phyloP scores from a whole-genome alignment of 208 protist species.

The Leptomonas pyrrhocoris region DNA sequence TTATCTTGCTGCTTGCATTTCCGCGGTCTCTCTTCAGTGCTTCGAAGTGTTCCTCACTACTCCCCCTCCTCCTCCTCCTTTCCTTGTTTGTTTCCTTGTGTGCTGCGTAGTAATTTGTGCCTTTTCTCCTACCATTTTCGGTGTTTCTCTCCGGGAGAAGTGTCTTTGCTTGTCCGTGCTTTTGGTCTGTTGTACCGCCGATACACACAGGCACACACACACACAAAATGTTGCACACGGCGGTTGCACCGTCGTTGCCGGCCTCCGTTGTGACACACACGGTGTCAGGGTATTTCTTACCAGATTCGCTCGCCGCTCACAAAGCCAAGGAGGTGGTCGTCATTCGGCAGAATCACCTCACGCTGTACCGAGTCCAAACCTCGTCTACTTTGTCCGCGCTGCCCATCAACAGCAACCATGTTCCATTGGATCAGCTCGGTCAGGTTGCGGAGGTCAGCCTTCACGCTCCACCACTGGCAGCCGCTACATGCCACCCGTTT shows the following conservation, averaged over 20 bases:
- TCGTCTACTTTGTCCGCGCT: neutral
- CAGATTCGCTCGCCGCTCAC: constrained; percentile 23
- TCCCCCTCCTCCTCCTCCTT: too few relatives aligned
- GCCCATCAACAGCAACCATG: constrained; percentile 1
- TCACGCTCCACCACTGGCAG: constrained; percentile 64
- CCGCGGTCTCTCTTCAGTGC: too few relatives aligned
- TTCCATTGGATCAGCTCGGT: constrained; percentile 23
- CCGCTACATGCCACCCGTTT: constrained; percentile 58
- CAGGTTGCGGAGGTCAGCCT: constrained; percentile 58
- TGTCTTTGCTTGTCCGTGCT: too few relatives aligned
- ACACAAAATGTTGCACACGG: constrained; percentile 71
- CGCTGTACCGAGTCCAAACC: constrained; percentile 52
- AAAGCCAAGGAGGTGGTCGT: constrained; percentile 60
- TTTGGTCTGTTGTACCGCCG: too few relatives aligned
- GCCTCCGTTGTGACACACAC: constrained; percentile 78
- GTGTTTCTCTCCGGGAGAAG: too few relatives aligned
- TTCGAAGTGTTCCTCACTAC: too few relatives aligned
- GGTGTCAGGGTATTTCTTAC: constrained; percentile 72
- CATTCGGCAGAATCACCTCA: constrained; percentile 72
- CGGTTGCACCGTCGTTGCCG: constrained; percentile 70
- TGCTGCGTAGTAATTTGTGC: too few relatives aligned
- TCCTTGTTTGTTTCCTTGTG: too few relatives aligned
- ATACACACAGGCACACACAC: neutral
- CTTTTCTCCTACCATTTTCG: too few relatives aligned
- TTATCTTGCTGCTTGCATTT: too few relatives aligned